A percentile compares a stretch with the other conserved stretches of the same genome.
Evolutionary conservation across 352 stramenopile genomes (phyloP).

Genomic region (Globisporangium carolinianum): DNA sequence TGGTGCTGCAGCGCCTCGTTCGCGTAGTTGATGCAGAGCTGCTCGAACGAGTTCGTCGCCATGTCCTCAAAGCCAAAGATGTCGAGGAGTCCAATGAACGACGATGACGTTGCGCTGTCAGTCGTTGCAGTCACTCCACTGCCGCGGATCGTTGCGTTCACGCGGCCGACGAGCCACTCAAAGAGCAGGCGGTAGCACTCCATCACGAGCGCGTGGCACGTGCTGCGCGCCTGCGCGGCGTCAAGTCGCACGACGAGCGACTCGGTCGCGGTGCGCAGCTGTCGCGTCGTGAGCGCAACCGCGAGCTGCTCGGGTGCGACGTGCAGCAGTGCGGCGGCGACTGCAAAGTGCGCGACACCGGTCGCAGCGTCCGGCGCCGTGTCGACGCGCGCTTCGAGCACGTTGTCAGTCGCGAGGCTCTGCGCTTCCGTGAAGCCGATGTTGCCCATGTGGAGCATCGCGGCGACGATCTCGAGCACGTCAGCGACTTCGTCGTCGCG

Average conservation of each 20-base stretch:
- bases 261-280: slow-evolving; percentile 61
- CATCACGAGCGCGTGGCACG: slow-evolving; percentile 88
- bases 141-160: slow-evolving; percentile 84
- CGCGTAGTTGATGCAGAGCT: slow-evolving; percentile 90
- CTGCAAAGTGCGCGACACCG: slow-evolving; percentile 30
- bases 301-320: slow-evolving; percentile 47
- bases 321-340: slow-evolving; percentile 47
- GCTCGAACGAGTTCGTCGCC: slow-evolving; percentile 80
- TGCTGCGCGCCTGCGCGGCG: slow-evolving; percentile 59
- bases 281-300: slow-evolving; percentile 55
- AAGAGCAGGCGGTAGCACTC: slow-evolving; percentile 91
- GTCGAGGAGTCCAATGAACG: slow-evolving; percentile 81
- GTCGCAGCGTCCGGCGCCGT: background rate
- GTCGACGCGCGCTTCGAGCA: slow-evolving; percentile 17
- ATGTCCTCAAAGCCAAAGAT: slow-evolving; percentile 90
- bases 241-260: slow-evolving; percentile 66
- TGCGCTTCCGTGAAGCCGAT: slow-evolving; percentile 46
- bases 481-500: slow-evolving; percentile 41
- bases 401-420: slow-evolving; percentile 14
- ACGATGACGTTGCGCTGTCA: background rate
- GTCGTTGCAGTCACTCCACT: background rate
- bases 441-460: slow-evolving; percentile 86
- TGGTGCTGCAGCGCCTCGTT: slow-evolving; percentile 86
- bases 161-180: slow-evolving; percentile 90
- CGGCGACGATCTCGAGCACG: slow-evolving; percentile 71